phyloP scores from a whole-genome alignment of 495 filamentous ascomycete genomes.

The Penicillium silybi region DNA sequence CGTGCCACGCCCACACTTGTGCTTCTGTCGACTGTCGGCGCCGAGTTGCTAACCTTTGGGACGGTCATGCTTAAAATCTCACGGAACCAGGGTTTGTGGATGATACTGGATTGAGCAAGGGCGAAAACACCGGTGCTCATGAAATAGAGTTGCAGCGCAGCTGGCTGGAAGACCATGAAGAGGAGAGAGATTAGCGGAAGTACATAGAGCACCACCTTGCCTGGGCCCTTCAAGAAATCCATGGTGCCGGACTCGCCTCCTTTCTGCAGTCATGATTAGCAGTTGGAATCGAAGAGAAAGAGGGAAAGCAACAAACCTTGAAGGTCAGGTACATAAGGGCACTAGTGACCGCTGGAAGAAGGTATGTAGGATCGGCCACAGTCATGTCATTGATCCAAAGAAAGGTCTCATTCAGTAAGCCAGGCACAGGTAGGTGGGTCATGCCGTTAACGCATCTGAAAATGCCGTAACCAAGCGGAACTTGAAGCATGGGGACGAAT shows the following conservation, averaged over 20 bases:
- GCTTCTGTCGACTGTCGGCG: background rate
- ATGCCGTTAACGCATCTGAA: slow-evolving; percentile 75
- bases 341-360: slow-evolving; percentile 61
- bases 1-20: background rate
- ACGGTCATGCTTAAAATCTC: slow-evolving; percentile 21
- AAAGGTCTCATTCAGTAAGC: slow-evolving; percentile 61
- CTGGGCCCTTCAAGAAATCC: slow-evolving; percentile 26
- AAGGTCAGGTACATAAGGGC: slow-evolving; percentile 50
- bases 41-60: background rate
- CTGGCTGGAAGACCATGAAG: slow-evolving; percentile 63
- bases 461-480: slow-evolving; percentile 71
- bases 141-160: slow-evolving; percentile 72
- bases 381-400: slow-evolving; percentile 82
- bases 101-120: slow-evolving; percentile 51
- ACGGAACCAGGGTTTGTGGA: slow-evolving; percentile 36
- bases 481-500: slow-evolving; percentile 58
- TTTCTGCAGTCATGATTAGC: slow-evolving; percentile 29
- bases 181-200: slow-evolving; percentile 59
- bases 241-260: slow-evolving; percentile 49
- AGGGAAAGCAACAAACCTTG: slow-evolving; percentile 44
- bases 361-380: slow-evolving; percentile 65
- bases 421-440: slow-evolving; percentile 74
- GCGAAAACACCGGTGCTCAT: slow-evolving; percentile 51
- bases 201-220: slow-evolving; percentile 49
- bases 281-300: background rate